Evolutionary conservation across 2,329 filamentous ascomycete genomes (phyloP).

Genomic region (Lachnum nothofagi): DNA sequence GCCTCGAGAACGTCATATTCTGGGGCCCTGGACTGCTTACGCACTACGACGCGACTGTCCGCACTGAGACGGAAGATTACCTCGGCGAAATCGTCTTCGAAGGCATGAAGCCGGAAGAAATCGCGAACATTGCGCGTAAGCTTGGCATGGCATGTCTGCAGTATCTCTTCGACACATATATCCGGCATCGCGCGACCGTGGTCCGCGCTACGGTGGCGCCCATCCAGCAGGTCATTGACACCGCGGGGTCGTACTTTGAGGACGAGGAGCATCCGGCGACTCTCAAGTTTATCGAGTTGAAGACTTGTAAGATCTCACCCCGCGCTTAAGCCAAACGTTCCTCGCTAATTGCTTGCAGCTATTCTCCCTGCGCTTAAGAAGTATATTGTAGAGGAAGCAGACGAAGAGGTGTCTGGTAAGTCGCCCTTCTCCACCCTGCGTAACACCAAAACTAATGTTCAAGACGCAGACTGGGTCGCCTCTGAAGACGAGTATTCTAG

Average conservation of each 20-base stretch:
- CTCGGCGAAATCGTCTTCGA: constrained; percentile 23
- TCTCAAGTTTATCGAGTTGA: constrained; percentile 15
- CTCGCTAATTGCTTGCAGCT: constrained; percentile 22
- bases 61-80: constrained; percentile 36
- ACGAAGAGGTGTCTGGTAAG: constrained; percentile 37
- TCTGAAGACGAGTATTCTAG: constrained; percentile 42
- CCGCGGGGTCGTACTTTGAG: constrained; percentile 25
- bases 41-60: constrained; percentile 43
- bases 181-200: constrained; percentile 25
- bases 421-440: background rate
- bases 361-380: constrained; percentile 28
- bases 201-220: constrained; percentile 25
- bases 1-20: constrained; percentile 39
- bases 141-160: constrained; percentile 29
- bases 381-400: constrained; percentile 33
- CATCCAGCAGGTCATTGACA: constrained; percentile 26
- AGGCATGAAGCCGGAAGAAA: constrained; percentile 8
- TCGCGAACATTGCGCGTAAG: constrained; percentile 18
- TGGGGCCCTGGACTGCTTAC: constrained; percentile 50
- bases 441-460: constrained; percentile 3
- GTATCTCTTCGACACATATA: constrained; percentile 28
- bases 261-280: constrained; percentile 16
- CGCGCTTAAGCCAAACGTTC: background rate
- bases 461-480: constrained; percentile 33
- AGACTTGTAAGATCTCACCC: constrained; percentile 18